phyloP scores from a whole-genome alignment of 2,329 filamentous ascomycete genomes.

The Pseudogymnoascus sp. region DNA sequence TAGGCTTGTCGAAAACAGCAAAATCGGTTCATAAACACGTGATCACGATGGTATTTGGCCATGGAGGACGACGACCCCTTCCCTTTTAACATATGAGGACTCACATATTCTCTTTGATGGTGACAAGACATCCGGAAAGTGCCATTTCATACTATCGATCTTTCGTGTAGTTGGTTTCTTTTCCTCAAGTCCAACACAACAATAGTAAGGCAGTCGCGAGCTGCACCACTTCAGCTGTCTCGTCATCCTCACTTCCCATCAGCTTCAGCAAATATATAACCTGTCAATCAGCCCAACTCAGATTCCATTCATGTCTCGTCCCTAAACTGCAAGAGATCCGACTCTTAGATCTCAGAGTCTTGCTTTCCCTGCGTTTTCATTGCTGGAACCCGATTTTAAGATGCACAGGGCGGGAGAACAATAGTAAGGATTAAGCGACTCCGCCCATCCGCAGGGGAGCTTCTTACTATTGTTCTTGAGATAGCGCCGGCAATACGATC shows the following conservation, averaged over 20 bases:
- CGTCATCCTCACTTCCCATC: background rate
- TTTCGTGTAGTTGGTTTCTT: background rate
- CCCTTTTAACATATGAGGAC: background rate
- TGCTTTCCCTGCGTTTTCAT: slow-evolving; percentile 1
- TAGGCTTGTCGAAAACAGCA: background rate
- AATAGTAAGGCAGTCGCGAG: background rate
- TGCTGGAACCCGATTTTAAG: background rate
- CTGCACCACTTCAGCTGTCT: background rate
- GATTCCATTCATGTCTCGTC: slow-evolving; percentile 1
- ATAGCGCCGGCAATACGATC: slow-evolving; percentile 6
- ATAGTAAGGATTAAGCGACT: slow-evolving; percentile 5
- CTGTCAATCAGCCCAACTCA: background rate
- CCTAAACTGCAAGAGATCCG: background rate
- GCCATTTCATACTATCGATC: background rate
- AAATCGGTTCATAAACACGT: background rate
- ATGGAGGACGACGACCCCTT: background rate
- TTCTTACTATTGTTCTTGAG: slow-evolving; percentile 7
- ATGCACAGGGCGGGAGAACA: slow-evolving; percentile 1
- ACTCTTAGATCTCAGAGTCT: background rate
- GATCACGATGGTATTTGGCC: background rate
- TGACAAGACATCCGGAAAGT: background rate
- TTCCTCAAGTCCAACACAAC: background rate
- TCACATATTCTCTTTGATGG: background rate
- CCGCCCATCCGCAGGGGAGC: background rate
- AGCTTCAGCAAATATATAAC: slow-evolving; percentile 4